Evolutionary conservation across 805 yeast genomes (phyloP).

Genomic region (Brettanomyces sp.): DNA sequence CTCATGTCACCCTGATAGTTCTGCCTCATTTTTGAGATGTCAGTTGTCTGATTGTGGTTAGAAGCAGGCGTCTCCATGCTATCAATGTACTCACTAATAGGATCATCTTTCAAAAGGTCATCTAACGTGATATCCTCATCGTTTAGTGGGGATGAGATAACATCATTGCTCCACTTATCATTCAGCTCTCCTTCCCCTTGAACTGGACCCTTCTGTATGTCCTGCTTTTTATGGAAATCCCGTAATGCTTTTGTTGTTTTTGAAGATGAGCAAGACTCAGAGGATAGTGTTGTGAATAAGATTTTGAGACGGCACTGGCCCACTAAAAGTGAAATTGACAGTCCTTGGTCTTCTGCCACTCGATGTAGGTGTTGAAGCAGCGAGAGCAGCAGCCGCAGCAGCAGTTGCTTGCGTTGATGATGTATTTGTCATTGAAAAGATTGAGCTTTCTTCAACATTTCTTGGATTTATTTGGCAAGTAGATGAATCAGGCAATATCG

Average conservation of each 20-base stretch:
- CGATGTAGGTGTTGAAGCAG: background rate
- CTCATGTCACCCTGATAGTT: too few species aligned
- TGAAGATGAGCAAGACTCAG: background rate
- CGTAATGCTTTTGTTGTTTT: background rate
- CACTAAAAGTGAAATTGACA: background rate
- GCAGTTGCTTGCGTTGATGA: too few species aligned
- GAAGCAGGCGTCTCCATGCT: too few species aligned
- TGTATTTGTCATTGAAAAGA: too few species aligned
- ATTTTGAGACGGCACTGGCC: background rate
- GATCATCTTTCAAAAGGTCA: slow-evolving; percentile 2
- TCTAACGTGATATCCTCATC: slow-evolving; percentile 1
- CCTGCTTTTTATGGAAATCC: too few species aligned
- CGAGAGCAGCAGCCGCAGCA: background rate
- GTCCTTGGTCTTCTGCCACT: background rate
- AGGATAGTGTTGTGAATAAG: too few species aligned
- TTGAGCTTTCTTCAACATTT: too few species aligned
- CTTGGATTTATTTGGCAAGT: too few species aligned
- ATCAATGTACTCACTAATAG: background rate
- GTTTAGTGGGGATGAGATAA: background rate
- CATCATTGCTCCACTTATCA: background rate
- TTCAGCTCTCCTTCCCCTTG: background rate
- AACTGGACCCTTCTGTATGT: background rate
- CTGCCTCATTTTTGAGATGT: too few species aligned
- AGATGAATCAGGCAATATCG: too few species aligned
- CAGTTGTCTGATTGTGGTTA: too few species aligned